Conservation (phyloP, 73 alveolate species). For the Halteria grandinella region DNA sequence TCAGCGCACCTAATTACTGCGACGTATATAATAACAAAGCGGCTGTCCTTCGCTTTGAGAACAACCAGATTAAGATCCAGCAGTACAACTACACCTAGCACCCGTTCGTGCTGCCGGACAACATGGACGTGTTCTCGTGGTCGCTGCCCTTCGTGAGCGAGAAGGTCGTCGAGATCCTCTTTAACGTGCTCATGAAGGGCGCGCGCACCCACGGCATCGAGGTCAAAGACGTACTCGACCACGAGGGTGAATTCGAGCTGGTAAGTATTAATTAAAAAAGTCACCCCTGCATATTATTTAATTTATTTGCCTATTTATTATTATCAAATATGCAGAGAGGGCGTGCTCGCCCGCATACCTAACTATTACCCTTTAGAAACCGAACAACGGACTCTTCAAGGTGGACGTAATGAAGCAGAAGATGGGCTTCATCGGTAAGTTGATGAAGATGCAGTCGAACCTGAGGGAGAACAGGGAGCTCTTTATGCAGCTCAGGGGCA, state of each 20-base stretch:
- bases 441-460: conserved; percentile 75
- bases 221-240: neutral
- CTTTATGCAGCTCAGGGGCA: conserved; percentile 90
- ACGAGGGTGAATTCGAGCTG: neutral
- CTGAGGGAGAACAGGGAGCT: conserved; percentile 86
- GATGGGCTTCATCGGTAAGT: conserved; percentile 10
- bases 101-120: conserved; percentile 64
- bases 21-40: conserved; percentile 63
- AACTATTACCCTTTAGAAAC: neutral
- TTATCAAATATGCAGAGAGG: neutral
- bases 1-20: conserved; percentile 72
- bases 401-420: conserved; percentile 23
- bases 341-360: neutral
- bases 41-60: conserved; percentile 57
- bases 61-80: neutral
- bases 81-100: conserved; percentile 42
- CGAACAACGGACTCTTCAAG: neutral
- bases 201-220: neutral
- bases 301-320: too few species aligned
- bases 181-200: conserved; percentile 14
- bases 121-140: conserved; percentile 68
- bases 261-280: neutral
- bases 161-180: conserved; percentile 31
- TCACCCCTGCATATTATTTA: neutral
- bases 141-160: conserved; percentile 65